Conservation (phyloP, 305 asterid species). For the Salvia sclarea region DNA sequence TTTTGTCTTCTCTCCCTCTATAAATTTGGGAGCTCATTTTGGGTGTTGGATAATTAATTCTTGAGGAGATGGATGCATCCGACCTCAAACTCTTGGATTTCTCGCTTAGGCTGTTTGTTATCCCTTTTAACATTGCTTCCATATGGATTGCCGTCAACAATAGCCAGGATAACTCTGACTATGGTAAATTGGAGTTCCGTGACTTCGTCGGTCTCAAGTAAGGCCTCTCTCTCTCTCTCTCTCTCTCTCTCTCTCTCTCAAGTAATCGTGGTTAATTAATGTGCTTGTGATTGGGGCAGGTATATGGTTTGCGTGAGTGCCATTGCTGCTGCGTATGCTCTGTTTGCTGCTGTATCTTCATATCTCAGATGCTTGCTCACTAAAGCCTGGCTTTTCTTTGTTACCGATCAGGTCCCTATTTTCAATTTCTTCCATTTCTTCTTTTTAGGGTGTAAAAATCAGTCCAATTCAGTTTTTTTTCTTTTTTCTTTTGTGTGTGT, state of each 20-base stretch:
- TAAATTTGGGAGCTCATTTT: neutral
- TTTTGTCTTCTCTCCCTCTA: neutral
- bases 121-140: slow-evolving; percentile 65
- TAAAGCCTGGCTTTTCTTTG: slow-evolving; percentile 76
- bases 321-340: slow-evolving; percentile 65
- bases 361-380: slow-evolving; percentile 53
- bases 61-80: slow-evolving; percentile 38
- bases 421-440: neutral
- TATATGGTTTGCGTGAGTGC: slow-evolving; percentile 74
- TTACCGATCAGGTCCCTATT: slow-evolving; percentile 72
- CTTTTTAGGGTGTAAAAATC: neutral
- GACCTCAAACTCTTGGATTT: slow-evolving; percentile 54
- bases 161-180: slow-evolving; percentile 47
- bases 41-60: neutral
- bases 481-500: too few species aligned
- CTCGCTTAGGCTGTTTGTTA: slow-evolving; percentile 51
- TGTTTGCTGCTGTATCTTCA: slow-evolving; percentile 62
- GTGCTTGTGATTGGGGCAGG: slow-evolving; percentile 37
- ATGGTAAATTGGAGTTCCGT: slow-evolving; percentile 58
- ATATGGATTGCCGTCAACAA: slow-evolving; percentile 52
- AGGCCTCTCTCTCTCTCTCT: neutral
- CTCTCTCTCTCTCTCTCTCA: neutral
- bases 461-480: neutral
- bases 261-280: neutral
- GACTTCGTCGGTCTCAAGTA: slow-evolving; percentile 63